Percentiles rank a stretch among this genome's conserved stretches.
Conservation (phyloP, 768 basidiomycete genomes). For the Kwoniella shandongensis region DNA sequence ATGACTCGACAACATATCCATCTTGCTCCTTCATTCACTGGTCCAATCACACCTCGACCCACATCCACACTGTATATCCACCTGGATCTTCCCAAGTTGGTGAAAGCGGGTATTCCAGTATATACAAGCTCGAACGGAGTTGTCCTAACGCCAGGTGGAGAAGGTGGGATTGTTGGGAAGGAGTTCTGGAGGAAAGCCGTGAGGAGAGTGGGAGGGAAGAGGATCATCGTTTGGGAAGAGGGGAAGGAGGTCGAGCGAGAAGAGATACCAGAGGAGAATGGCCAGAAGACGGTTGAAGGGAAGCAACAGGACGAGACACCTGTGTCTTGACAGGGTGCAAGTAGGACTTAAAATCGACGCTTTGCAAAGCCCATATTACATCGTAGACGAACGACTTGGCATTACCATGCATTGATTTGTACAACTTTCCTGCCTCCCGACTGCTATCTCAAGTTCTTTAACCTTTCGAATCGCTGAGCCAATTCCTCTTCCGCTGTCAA, state of each 20-base stretch:
- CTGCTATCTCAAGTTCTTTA: conserved; percentile 70
- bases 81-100: conserved; percentile 65
- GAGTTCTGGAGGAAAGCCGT: conserved; percentile 73
- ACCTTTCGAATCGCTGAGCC: conserved; percentile 74
- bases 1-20: conserved; percentile 93
- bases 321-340: too few relatives aligned
- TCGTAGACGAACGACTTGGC: conserved; percentile 1
- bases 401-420: conserved; percentile 13
- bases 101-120: conserved; percentile 56
- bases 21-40: conserved; percentile 72
- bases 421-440: not conserved
- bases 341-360: too few relatives aligned
- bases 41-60: conserved; percentile 66
- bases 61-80: conserved; percentile 78
- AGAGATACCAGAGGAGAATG: conserved; percentile 1
- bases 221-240: conserved; percentile 30
- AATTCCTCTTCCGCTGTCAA: conserved; percentile 59
- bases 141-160: conserved; percentile 76
- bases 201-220: conserved; percentile 32
- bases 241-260: conserved; percentile 26
- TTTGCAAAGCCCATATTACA: too few relatives aligned
- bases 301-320: not conserved
- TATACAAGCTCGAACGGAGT: conserved; percentile 84
- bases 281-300: conserved; percentile 1
- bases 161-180: conserved; percentile 62